These are phyloP conservation scores for Ganoderma meredithae DNA, from an alignment of 1,284 basidiomycete genomes.

Conservation along the genomic window DNA sequence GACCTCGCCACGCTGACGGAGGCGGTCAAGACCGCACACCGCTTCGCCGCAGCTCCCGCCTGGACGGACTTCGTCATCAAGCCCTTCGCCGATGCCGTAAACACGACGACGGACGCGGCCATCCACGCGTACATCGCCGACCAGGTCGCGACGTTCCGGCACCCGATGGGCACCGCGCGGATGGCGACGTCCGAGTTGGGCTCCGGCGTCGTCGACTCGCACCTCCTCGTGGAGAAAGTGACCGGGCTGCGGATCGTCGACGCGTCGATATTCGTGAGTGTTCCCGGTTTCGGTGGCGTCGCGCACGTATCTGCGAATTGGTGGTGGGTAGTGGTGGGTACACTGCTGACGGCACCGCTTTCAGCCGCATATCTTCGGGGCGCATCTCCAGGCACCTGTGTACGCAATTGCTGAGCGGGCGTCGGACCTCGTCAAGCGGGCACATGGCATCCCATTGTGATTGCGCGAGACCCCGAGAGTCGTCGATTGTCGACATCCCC, in stretches of 20 bases:
- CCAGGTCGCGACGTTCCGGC: constrained; percentile 7
- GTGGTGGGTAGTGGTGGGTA: too few relatives aligned
- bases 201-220: constrained; percentile 39
- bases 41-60: constrained; percentile 30
- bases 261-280: constrained; percentile 1
- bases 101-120: constrained; percentile 19
- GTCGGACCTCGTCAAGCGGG: constrained; percentile 32
- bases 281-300: not conserved
- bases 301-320: not conserved
- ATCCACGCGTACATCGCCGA: constrained; percentile 19
- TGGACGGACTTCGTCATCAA: constrained; percentile 21
- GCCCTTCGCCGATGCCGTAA: constrained; percentile 1
- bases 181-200: constrained; percentile 19
- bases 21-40: constrained; percentile 23
- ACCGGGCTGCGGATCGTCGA: not conserved
- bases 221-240: not conserved
- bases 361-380: constrained; percentile 34
- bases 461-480: too few relatives aligned
- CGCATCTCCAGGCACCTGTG: constrained; percentile 34
- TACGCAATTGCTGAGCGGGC: constrained; percentile 37
- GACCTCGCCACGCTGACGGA: constrained; percentile 31
- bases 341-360: not conserved
- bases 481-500: too few relatives aligned
- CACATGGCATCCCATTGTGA: constrained; percentile 1
- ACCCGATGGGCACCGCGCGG: constrained; percentile 27